Evolutionary conservation across 2,329 filamentous ascomycete species (phyloP).

Genomic region (Sarocladium oryzae): DNA sequence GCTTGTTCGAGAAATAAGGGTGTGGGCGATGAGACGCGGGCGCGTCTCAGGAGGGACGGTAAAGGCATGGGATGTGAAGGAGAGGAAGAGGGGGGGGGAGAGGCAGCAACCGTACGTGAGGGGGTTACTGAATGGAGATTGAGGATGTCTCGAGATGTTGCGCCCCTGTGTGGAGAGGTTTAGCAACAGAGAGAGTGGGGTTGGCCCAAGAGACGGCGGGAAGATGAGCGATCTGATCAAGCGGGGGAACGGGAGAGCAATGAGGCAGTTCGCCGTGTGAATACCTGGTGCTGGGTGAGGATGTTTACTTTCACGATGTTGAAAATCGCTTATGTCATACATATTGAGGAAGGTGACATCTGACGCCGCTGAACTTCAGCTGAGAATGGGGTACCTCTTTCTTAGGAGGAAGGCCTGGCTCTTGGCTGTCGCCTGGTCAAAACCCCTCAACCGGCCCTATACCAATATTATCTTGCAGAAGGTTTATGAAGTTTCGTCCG

Average conservation of each 20-base stretch:
- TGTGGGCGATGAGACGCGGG: background rate
- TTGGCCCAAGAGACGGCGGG: background rate
- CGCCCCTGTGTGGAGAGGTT: background rate
- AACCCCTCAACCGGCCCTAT: background rate
- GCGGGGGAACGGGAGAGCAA: background rate
- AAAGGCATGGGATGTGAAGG: conserved; percentile 3
- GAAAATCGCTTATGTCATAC: background rate
- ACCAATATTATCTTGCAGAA: background rate
- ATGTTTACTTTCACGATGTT: background rate
- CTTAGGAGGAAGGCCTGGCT: background rate
- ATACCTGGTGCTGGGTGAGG: background rate
- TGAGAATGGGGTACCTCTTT: background rate
- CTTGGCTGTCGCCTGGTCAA: background rate
- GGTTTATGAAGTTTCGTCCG: no score
- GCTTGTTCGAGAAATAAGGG: background rate
- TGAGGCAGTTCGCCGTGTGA: background rate
- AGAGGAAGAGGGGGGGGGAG: background rate
- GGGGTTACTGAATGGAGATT: background rate
- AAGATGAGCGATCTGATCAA: background rate
- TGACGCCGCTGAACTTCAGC: background rate
- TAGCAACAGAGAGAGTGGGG: conserved; percentile 34
- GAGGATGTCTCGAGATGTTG: conserved; percentile 1
- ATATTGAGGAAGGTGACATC: background rate
- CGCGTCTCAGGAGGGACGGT: background rate
- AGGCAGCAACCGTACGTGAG: background rate